phyloP scores from a whole-genome alignment of 768 basidiomycete genomes.

The Lyophyllum atratum region DNA sequence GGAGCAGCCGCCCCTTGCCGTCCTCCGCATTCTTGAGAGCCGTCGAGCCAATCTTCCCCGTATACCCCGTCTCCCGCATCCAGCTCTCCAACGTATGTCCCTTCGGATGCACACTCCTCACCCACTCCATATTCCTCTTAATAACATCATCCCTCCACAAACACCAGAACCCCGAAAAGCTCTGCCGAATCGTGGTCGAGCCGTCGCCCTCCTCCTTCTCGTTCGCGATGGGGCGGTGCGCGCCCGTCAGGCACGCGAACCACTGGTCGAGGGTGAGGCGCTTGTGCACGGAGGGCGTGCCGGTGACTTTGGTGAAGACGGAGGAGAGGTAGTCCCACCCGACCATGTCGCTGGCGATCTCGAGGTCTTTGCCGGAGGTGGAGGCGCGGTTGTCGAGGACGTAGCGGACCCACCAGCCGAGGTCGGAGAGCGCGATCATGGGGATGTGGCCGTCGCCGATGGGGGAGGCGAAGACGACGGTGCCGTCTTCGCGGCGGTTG shows the following conservation, averaged over 20 bases:
- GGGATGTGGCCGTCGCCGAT: slow-evolving; percentile 37
- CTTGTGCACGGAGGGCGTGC: slow-evolving; percentile 32
- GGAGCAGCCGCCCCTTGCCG: slow-evolving; percentile 27
- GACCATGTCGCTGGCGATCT: slow-evolving; percentile 38
- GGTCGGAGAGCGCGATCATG: slow-evolving; percentile 39
- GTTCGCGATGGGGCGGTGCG: slow-evolving; percentile 32
- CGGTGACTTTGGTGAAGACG: slow-evolving; percentile 39
- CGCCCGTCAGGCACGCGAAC: slow-evolving; percentile 28
- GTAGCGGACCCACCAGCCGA: slow-evolving; percentile 43
- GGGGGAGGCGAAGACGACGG: slow-evolving; percentile 39
- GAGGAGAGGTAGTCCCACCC: slow-evolving; percentile 37
- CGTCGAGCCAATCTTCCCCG: slow-evolving; percentile 21
- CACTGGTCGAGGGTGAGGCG: slow-evolving; percentile 34
- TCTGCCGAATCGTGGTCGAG: slow-evolving; percentile 35
- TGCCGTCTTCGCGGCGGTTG: slow-evolving; percentile 38
- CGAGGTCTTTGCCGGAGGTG: slow-evolving; percentile 37
- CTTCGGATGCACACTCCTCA: slow-evolving; percentile 38
- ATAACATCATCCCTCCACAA: slow-evolving; percentile 45
- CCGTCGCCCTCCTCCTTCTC: slow-evolving; percentile 28
- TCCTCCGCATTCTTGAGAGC: slow-evolving; percentile 34
- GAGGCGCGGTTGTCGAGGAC: slow-evolving; percentile 36
- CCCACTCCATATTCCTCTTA: slow-evolving; percentile 45
- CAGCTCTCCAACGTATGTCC: slow-evolving; percentile 39
- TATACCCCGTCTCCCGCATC: slow-evolving; percentile 39
- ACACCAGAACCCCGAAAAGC: slow-evolving; percentile 45